Base-by-base conservation (phyloP, 108 stramenopile species). In the Pseudonitzschia delicatissima region DNA sequence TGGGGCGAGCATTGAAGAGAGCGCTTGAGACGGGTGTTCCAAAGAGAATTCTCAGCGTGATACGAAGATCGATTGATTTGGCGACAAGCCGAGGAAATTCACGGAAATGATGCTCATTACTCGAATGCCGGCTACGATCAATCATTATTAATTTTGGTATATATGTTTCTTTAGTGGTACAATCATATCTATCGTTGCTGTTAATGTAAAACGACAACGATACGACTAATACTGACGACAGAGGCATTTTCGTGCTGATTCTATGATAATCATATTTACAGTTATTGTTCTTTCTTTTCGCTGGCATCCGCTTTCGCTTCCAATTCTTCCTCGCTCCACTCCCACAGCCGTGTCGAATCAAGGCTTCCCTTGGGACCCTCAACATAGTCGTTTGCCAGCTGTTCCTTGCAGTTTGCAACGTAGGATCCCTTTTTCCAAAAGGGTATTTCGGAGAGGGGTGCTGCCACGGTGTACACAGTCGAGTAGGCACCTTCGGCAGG, bases 401-500 rank as follows among this genome's bases (percentile, higher is more conserved):
- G 37, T 25, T 32, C 20, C 29, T 62, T 37, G 27, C 73, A 67
- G 66, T 83, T 79, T 45, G 68, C 69, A 21, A 80, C 59, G 37
- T 69, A 79, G 18, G 50, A 48, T 36, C 71, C 77, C 29, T 18
- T 17, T 5, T 7, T 32, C 29, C 53, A 31, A 27, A 31, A 58
- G 5, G 69, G 64, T 15, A 62, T 37, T 47, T 64, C 23, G 9
- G 58, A 40, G 6, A 49, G 15, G 13, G 68, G 58, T 34, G 69
- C 60, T 20, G 68, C 60, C 9, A 85, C 86, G 57, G 80, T 82
- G 64, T 62, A 68, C 9, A 92, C 83, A n/a, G 72, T 87, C 18
- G 83, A 85, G 64, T 88, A 96, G 9, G 95, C 95, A 32, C 95
- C 95, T 37, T 84, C 69, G 32, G 51, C 23, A 5, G 92, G 88